phyloP scores from a whole-genome alignment of 2,329 filamentous ascomycete genomes.

The Calonectria pseudoreteaudii region DNA sequence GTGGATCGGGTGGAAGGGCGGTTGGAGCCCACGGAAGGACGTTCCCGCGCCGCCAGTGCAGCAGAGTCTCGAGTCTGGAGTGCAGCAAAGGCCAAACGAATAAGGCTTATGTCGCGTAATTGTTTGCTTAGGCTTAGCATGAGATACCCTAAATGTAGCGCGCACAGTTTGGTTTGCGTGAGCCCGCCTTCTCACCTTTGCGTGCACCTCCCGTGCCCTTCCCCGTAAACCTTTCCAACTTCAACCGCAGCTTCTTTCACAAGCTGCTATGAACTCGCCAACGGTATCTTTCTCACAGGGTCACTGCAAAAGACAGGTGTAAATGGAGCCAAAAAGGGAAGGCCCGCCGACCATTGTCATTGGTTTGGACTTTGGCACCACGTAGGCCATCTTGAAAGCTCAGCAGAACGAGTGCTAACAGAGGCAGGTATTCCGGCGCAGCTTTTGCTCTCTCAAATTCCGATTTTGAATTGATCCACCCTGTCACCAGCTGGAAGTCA shows the following conservation, averaged over 20 bases:
- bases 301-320: neutral
- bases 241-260: neutral
- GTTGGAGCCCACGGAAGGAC: constrained; percentile 39
- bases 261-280: neutral
- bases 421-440: constrained; percentile 53
- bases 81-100: neutral
- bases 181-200: neutral
- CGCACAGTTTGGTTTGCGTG: neutral
- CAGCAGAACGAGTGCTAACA: constrained; percentile 3
- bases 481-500: constrained; percentile 48
- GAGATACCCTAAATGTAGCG: neutral
- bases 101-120: neutral
- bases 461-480: constrained; percentile 40
- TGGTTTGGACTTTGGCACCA: constrained; percentile 61
- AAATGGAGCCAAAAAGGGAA: neutral
- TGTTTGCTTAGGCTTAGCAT: neutral
- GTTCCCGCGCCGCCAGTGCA: constrained; percentile 9
- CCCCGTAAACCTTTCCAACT: neutral
- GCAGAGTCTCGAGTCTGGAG: constrained; percentile 21
- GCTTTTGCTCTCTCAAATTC: constrained; percentile 49
- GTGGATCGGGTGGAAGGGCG: constrained; percentile 49
- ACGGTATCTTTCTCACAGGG: neutral
- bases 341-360: constrained; percentile 43
- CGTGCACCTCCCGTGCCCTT: neutral
- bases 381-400: constrained; percentile 41